These are phyloP conservation scores for Pseudonitzschia multistriata DNA, from an alignment of 108 stramenopile genomes.

Conservation along the genomic window DNA sequence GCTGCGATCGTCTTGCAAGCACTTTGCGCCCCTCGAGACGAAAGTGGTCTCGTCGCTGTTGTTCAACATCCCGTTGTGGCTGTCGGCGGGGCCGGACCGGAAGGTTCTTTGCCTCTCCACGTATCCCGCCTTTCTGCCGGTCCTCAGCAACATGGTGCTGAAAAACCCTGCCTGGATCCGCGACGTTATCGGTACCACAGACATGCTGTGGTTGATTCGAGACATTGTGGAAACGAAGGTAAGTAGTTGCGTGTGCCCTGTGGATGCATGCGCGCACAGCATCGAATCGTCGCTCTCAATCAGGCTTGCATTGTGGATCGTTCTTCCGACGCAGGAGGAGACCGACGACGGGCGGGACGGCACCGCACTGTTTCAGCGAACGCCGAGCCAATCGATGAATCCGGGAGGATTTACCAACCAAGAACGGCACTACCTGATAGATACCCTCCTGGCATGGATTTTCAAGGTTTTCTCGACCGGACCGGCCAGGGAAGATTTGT, in stretches of 20 bases:
- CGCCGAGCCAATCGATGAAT: not conserved
- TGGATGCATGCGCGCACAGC: too few relatives aligned
- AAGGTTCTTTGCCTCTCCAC: slow-evolving; percentile 25
- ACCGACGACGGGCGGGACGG: not conserved
- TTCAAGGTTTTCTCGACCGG: not conserved
- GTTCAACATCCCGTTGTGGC: slow-evolving; percentile 71
- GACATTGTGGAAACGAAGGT: slow-evolving; percentile 29
- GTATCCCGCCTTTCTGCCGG: slow-evolving; percentile 56
- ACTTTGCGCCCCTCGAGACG: slow-evolving; percentile 57
- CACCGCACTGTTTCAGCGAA: not conserved
- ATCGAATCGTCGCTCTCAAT: too few relatives aligned
- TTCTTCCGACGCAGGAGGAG: too few relatives aligned
- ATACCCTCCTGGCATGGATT: slow-evolving; percentile 12
- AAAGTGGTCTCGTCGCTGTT: slow-evolving; percentile 64
- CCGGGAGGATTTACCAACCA: not conserved
- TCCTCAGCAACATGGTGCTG: slow-evolving; percentile 51
- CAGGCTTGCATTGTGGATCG: too few relatives aligned
- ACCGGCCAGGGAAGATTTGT: slow-evolving; percentile 1
- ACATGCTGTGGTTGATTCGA: slow-evolving; percentile 45
- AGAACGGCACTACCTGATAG: not conserved
- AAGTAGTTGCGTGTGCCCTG: not conserved
- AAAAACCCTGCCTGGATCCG: slow-evolving; percentile 60
- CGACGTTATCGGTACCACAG: slow-evolving; percentile 52
- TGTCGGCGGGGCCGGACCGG: slow-evolving; percentile 45
- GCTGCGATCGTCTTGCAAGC: slow-evolving; percentile 53